These are phyloP conservation scores for Mortierella sp. DNA, from an alignment of 371 early-diverging fungal species.

Conservation along the genomic window DNA sequence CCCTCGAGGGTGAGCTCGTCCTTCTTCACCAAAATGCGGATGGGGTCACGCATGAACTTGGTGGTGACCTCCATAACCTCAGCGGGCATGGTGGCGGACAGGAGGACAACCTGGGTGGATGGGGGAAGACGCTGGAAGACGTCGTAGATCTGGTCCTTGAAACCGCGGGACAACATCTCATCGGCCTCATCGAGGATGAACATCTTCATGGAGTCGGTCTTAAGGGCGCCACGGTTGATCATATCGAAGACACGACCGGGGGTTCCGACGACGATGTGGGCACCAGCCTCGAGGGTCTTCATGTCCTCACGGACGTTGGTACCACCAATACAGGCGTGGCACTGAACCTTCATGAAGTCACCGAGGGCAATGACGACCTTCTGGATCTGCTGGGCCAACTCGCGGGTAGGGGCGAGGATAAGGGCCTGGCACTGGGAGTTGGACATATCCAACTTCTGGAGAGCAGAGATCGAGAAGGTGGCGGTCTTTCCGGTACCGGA, in stretches of 20 bases:
- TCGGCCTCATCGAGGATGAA: constrained; percentile 98
- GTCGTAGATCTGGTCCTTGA: constrained; percentile 95
- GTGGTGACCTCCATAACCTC: constrained; percentile 94
- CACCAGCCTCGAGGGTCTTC: constrained; percentile 73
- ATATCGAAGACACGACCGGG: constrained; percentile 97
- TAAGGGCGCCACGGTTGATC: constrained; percentile 88
- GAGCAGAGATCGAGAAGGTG: constrained; percentile 93
- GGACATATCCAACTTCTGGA: constrained; percentile 87
- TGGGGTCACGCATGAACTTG: constrained; percentile 94
- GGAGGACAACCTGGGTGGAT: constrained; percentile 88
- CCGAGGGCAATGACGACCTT: constrained; percentile 88
- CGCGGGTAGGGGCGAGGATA: constrained; percentile 93
- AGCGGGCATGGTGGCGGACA: constrained; percentile 94
- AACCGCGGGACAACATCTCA: constrained; percentile 95
- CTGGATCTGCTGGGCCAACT: constrained; percentile 93
- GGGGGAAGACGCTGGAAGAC: constrained; percentile 91
- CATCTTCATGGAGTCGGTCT: constrained; percentile 86
- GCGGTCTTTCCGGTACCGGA: constrained; percentile 99
- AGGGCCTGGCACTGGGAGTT: constrained; percentile 88
- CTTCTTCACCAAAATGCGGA: constrained; percentile 96
- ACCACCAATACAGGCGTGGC: constrained; percentile 94
- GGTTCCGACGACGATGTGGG: constrained; percentile 93
- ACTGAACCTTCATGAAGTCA: constrained; percentile 85
- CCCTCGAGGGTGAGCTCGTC: constrained; percentile 97
- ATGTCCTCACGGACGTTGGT: constrained; percentile 88